Base-by-base conservation (phyloP, 495 filamentous ascomycete species). In the Talaromyces stipitatus region DNA sequence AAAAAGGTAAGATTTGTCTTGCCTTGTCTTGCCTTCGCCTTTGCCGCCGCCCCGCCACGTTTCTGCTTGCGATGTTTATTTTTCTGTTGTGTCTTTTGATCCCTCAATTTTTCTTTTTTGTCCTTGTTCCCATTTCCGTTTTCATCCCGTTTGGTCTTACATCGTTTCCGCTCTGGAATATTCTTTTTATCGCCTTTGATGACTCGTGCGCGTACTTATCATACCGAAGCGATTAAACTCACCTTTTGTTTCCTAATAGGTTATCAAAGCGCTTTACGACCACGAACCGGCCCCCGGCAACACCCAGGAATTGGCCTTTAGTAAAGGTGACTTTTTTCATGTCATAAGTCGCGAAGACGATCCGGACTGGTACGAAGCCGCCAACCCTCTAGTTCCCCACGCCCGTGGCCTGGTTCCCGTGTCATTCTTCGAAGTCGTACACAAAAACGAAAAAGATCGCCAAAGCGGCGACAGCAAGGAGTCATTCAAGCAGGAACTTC, bases 331-430 rank as follows among this genome's bases (percentile, higher is more conserved):
- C 68, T 98, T 97, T 73, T 95, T 98, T 71, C 92, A 97, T 76
- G 95, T 98, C 55, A 92, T 97, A 70, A 91, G 90, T 66, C 87
- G 92, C 65, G 94, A 97, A 75, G 85, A 97, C 78, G 92, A 97
- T 68, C 70, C 71, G 18, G 89, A 95, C 69, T 98, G 94, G 94
- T 98, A 97, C 78, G 94, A 97, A 76, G 94, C 94, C 16, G 97
- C 92, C 77, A 98, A 98, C 72, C 94, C 94, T 57, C 82, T 91
- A 57, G 82, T 95, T 62, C 89, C 91, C 64, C 85, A 84, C 72
- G 89, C 90, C 38, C 86, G 90, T 59, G 94, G 94, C 60, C 80
- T 98, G 55, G 94, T 98, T 43, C 94, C 94, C 7, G 94, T 96
- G 32, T 78, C 86, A 24, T 96, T 88, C 76, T 98, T 98, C 72